Conservation (phyloP, 768 basidiomycete species). For the Cyclocybe aegerita region DNA sequence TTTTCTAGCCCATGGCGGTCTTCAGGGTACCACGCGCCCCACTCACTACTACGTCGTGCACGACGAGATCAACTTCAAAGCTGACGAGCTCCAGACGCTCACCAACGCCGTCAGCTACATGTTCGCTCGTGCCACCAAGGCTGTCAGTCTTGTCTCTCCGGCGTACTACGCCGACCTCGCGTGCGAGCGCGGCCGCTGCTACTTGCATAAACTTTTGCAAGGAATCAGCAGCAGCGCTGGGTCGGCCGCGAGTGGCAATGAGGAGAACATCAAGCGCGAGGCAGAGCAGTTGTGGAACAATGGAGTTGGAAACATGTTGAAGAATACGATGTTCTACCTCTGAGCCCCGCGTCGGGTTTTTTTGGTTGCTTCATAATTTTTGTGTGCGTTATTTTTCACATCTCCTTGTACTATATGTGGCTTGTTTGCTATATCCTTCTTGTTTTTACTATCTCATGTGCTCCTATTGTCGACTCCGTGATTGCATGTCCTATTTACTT, state of each 20-base stretch:
- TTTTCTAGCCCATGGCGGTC: conserved; percentile 60
- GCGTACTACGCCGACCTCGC: conserved; percentile 81
- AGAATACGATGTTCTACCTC: conserved; percentile 80
- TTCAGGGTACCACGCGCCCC: conserved; percentile 72
- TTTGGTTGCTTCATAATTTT: neutral
- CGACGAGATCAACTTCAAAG: conserved; percentile 69
- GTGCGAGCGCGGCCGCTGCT: conserved; percentile 66
- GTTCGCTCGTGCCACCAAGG: conserved; percentile 85
- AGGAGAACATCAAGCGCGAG: conserved; percentile 52
- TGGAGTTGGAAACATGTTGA: conserved; percentile 51
- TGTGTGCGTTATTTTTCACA: neutral
- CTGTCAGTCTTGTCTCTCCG: conserved; percentile 79
- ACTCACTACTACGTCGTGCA: conserved; percentile 85
- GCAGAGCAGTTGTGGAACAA: conserved; percentile 54
- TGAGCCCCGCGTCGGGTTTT: conserved; percentile 22
- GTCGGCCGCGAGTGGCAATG: conserved; percentile 35
- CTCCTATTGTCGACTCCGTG: no score
- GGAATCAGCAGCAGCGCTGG: conserved; percentile 37
- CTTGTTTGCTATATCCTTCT: neutral
- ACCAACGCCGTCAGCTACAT: conserved; percentile 74
- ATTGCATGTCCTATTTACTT: no score
- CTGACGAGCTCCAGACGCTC: conserved; percentile 70
- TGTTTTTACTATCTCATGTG: no score
- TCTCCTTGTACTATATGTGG: neutral
- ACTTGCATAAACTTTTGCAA: conserved; percentile 70